Evolutionary conservation across 192 early-diverging fungal genomes (phyloP).

Genomic region (Backusella parvicylindrica): DNA sequence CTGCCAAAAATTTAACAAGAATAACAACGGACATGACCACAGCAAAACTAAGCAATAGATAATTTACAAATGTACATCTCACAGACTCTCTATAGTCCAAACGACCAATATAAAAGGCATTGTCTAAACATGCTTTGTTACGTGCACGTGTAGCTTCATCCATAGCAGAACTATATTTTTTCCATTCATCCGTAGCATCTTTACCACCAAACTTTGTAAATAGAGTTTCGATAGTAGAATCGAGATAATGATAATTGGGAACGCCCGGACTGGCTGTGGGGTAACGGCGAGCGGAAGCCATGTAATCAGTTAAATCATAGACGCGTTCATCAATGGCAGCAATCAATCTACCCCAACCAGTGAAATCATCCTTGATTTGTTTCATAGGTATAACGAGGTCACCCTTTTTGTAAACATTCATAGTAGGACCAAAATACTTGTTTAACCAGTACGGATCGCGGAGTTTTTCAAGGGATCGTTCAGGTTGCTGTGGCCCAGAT

Average conservation of each 20-base stretch:
- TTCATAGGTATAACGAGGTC: slow-evolving; percentile 53
- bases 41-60: slow-evolving; percentile 76
- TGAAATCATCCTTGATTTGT: slow-evolving; percentile 44
- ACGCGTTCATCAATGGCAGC: slow-evolving; percentile 60
- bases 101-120: slow-evolving; percentile 78
- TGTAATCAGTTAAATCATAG: slow-evolving; percentile 65
- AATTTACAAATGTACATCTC: slow-evolving; percentile 80
- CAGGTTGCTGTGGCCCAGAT: slow-evolving; percentile 35
- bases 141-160: slow-evolving; percentile 24
- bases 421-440: slow-evolving; percentile 42
- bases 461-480: slow-evolving; percentile 32
- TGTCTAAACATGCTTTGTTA: slow-evolving; percentile 71
- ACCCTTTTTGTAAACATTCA: slow-evolving; percentile 50
- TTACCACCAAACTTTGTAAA: slow-evolving; percentile 55
- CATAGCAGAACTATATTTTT: slow-evolving; percentile 35
- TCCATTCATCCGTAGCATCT: slow-evolving; percentile 56
- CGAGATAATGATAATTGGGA: slow-evolving; percentile 55
- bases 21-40: slow-evolving; percentile 73
- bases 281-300: slow-evolving; percentile 44
- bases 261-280: slow-evolving; percentile 30
- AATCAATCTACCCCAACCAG: slow-evolving; percentile 43
- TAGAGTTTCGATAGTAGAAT: slow-evolving; percentile 53
- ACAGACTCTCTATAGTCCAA: slow-evolving; percentile 79
- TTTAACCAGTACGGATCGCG: slow-evolving; percentile 48
- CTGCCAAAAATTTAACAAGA: slow-evolving; percentile 73